Evolutionary conservation across 768 basidiomycete genomes (phyloP), one percentile per base, ranked within the genome.

Genomic region (Dendrothele bispora): DNA sequence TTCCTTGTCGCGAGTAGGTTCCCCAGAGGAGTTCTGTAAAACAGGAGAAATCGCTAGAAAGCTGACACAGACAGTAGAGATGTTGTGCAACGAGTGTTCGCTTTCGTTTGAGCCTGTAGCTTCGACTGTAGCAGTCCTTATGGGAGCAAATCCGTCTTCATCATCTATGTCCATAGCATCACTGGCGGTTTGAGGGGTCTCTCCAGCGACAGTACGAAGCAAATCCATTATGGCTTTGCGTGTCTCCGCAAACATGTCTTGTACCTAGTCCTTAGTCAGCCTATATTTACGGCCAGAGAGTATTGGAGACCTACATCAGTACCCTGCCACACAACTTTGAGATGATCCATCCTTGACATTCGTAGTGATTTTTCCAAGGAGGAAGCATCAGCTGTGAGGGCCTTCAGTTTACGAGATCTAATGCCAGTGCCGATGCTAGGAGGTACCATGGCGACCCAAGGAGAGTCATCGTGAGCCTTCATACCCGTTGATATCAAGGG

Each of bases 31-130:
- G 11, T 82, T 81, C 50, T 83, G 84, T 27, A 91, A 63, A 38
- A 79, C 68, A 17, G 86, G 85, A n/a, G 79, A 78, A 18, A 77
- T 67, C 2, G 84, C 72, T 24, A 90, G 70, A 55, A 88, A 80
- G 15, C 74, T 59, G 30, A 88, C 60, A 58, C 82, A 89, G 20
- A 78, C 63, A 39, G 78, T 72, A 28, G 75, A 61, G 20, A 80
- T 67, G 42, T 61, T 65, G 8, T 63, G 65, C 17, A 62, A 58
- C 18, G 65, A 58, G 25, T 52, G 55, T 25, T 59, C 39, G 21
- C 69, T 63, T 4, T 10, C 52, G 57, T 18, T 62, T 15, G 15
- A 17, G n/a, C 20, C 63, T 52, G 1, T 58, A 52, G 14, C 68
- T 65, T 27, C 64, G 62, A 29, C 56, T 57, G 46, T n/a, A 32